Evolutionary conservation across 2,329 filamentous ascomycete genomes (phyloP), one percentile per base, ranked within the genome.

Genomic region (Colletotrichum orbiculare): DNA sequence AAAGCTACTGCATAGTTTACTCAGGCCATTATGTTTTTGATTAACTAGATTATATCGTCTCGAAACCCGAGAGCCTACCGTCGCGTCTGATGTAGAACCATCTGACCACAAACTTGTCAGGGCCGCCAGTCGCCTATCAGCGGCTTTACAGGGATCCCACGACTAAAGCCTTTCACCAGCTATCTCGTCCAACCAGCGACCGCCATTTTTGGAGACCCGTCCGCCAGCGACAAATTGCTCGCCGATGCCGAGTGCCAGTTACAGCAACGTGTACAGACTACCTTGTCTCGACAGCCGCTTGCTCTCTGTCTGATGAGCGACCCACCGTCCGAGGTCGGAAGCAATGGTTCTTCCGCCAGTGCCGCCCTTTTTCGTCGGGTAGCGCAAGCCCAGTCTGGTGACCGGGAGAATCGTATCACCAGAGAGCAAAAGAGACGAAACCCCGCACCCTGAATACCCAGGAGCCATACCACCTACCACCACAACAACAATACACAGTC

Each of bases 301-400:
- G 50, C 46, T 25, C 10, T 49, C 58, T 25, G 13, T 49, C 58
- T 45, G 60, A 55, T 10, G 42, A 42, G 49, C 33, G 58, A 64
- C 64, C 64, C 64, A 66, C 64, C 17, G 45, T 42, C 64, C 60
- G 64, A 67, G 45, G 47, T 67, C 64, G 67, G 64, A 68, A 61
- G 57, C 60, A 61, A 65, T 54, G 55, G 54, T 65, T 46, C 42
- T 48, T 67, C 67, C 67, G 67, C 45, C n/a, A 66, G 41, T 38
- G n/a, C 59, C 58, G 47, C 58, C 42, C 52, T 47, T 66, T 62
- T 54, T 42, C 59, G 53, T 57, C 41, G 63, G 53, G 58, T 57
- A 65, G 54, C 45, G 13, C 37, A 25, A 54, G 63, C 47, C 47
- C 48, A 47, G n/a, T 52, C 63, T 39, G 41, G 42, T 66, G 58